Conservation (phyloP, 2,329 filamentous ascomycete genomes). For the Aspergillus pseudonomiae region DNA sequence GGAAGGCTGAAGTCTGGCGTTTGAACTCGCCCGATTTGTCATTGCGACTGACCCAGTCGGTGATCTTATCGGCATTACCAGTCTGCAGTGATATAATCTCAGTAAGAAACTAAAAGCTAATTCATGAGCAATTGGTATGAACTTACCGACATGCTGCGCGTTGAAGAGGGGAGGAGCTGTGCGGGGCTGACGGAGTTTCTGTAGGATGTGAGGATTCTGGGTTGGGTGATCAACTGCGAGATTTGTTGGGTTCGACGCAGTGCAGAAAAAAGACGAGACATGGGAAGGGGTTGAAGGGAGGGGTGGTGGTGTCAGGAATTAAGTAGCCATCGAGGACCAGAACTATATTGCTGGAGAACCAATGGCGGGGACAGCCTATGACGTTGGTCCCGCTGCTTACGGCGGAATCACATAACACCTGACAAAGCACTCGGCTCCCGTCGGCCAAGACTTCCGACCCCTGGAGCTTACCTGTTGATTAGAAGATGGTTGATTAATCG, state of each 20-base stretch:
- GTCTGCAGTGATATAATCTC: slow-evolving; percentile 20
- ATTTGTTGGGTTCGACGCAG: slow-evolving; percentile 25
- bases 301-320: slow-evolving; percentile 11
- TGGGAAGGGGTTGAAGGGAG: slow-evolving; percentile 15
- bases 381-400: slow-evolving; percentile 17
- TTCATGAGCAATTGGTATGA: neutral
- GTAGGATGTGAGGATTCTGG: slow-evolving; percentile 16
- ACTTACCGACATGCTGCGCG: slow-evolving; percentile 40
- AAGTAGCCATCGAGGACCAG: neutral
- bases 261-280: slow-evolving; percentile 29
- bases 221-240: slow-evolving; percentile 24
- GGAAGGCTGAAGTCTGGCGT: slow-evolving; percentile 79
- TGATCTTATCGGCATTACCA: slow-evolving; percentile 59
- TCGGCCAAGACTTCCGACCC: neutral
- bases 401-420: slow-evolving; percentile 26
- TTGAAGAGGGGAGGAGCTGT: slow-evolving; percentile 15
- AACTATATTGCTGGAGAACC: neutral
- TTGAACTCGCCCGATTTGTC: slow-evolving; percentile 92
- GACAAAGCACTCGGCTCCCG: slow-evolving; percentile 25
- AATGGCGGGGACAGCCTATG: slow-evolving; percentile 1
- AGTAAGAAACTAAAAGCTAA: neutral
- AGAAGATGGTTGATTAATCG: neutral
- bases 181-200: slow-evolving; percentile 25
- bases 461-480: neutral
- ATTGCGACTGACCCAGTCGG: slow-evolving; percentile 77